Percentiles rank a stretch among this genome's conserved stretches.
Evolutionary conservation across 2,329 filamentous ascomycete species (phyloP).

Genomic region (Fusarium solani-melongenae): DNA sequence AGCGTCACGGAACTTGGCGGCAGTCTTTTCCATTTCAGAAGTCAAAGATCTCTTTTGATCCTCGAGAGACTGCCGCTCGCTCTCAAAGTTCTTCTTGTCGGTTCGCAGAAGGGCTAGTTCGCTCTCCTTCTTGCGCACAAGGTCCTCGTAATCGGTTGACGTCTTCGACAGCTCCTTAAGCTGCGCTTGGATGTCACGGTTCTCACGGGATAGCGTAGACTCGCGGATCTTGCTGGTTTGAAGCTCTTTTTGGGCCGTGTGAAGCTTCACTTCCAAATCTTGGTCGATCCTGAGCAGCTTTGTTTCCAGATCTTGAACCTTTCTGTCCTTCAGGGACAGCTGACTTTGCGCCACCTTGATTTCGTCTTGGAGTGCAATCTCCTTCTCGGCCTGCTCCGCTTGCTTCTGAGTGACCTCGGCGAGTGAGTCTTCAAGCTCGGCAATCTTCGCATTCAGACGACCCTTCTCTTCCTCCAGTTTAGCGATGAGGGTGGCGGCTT

Average conservation of each 20-base stretch:
- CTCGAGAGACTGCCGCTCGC: slow-evolving; percentile 82
- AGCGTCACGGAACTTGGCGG: slow-evolving; percentile 80
- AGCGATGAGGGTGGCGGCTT: slow-evolving; percentile 87
- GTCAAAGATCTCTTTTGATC: slow-evolving; percentile 78
- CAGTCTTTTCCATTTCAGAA: slow-evolving; percentile 82
- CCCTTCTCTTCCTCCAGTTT: slow-evolving; percentile 89
- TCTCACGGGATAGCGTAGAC: slow-evolving; percentile 81
- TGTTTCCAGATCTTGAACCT: slow-evolving; percentile 85
- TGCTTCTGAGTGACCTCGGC: slow-evolving; percentile 76
- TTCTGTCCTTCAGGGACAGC: slow-evolving; percentile 87
- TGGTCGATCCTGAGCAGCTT: slow-evolving; percentile 88
- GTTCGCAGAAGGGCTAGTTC: slow-evolving; percentile 86
- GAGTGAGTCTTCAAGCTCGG: slow-evolving; percentile 77
- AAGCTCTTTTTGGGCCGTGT: slow-evolving; percentile 81
- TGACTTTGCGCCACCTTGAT: slow-evolving; percentile 94
- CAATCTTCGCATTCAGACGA: slow-evolving; percentile 73
- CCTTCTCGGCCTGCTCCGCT: slow-evolving; percentile 78
- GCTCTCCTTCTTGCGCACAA: slow-evolving; percentile 93
- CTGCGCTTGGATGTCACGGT: slow-evolving; percentile 84
- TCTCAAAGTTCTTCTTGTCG: slow-evolving; percentile 85
- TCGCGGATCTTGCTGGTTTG: slow-evolving; percentile 79
- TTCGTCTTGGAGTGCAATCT: slow-evolving; percentile 82
- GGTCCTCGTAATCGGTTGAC: slow-evolving; percentile 93
- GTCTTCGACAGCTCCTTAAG: slow-evolving; percentile 89
- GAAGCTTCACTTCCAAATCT: slow-evolving; percentile 87